A percentile compares a stretch with the other conserved stretches of the same genome.
Evolutionary conservation across 345 rosid genomes (phyloP).

Genomic region (Acer campestre): DNA sequence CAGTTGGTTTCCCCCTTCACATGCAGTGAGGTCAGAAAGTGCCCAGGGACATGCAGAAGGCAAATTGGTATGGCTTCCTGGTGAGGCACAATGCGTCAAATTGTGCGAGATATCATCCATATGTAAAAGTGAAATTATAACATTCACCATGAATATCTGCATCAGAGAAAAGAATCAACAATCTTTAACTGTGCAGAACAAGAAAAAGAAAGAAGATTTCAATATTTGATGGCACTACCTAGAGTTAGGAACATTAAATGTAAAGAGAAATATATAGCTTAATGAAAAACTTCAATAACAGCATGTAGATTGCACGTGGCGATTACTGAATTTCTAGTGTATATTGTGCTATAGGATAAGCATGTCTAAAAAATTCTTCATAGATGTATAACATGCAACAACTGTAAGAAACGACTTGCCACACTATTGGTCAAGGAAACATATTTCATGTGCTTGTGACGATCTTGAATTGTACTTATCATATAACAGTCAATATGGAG

Average conservation of each 20-base stretch:
- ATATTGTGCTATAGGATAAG: conserved; percentile 4
- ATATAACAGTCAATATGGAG: conserved; percentile 4
- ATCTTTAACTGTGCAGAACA: conserved; percentile 23
- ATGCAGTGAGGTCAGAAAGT: conserved; percentile 37
- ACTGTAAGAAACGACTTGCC: conserved; percentile 12
- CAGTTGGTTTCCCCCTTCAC: conserved; percentile 68
- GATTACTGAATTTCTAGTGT: not conserved
- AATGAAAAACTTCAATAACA: not conserved
- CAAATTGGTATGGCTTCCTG: conserved; percentile 50
- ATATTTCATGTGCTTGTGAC: not conserved
- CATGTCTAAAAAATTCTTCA: conserved; percentile 4
- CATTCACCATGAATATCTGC: conserved; percentile 95
- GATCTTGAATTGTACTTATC: not conserved
- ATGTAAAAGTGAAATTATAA: conserved; percentile 80
- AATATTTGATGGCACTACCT: not conserved
- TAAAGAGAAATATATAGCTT: not conserved
- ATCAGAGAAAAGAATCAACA: conserved; percentile 35
- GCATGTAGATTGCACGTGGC: not conserved
- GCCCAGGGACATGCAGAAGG: conserved; percentile 45
- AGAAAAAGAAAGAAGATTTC: conserved; percentile 3
- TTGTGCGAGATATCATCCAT: conserved; percentile 78
- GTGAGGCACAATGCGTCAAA: conserved; percentile 55
- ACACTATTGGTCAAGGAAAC: not conserved
- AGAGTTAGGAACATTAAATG: conserved; percentile 8
- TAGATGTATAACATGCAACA: conserved; percentile 9